A percentile compares a stretch with the other conserved stretches of the same genome.
phyloP scores from a whole-genome alignment of 2,329 filamentous ascomycete genomes.

The Penicillium sp. region DNA sequence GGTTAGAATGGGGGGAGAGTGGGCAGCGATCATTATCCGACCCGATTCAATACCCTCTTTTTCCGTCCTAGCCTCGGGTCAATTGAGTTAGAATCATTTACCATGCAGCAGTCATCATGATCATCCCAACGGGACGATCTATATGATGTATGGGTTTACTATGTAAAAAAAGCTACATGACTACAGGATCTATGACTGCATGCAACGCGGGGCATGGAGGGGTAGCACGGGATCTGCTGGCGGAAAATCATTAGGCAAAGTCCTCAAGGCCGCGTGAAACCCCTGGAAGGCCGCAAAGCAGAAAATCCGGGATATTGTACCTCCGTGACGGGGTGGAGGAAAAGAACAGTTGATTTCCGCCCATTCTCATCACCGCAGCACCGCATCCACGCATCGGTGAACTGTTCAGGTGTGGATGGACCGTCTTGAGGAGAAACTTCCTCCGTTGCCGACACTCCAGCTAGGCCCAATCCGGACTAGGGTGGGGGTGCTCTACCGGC shows the following conservation, averaged over 20 bases:
- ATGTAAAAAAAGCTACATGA: neutral
- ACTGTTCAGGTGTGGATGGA: constrained; percentile 29
- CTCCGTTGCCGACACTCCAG: constrained; percentile 21
- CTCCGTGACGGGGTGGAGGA: neutral
- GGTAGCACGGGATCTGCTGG: constrained; percentile 5
- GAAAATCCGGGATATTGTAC: neutral
- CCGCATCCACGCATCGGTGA: constrained; percentile 29
- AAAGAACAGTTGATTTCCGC: neutral
- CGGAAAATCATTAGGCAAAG: neutral
- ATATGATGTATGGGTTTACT: too few species aligned
- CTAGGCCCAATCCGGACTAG: constrained; percentile 32
- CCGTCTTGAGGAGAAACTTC: constrained; percentile 20
- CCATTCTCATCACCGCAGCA: neutral
- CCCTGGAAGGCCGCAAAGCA: neutral
- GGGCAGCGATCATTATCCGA: constrained; percentile 21
- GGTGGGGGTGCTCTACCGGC: constrained; percentile 33
- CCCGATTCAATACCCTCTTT: constrained; percentile 5
- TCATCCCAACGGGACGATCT: too few species aligned
- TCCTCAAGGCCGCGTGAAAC: too few species aligned
- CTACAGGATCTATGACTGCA: neutral
- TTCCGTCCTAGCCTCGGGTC: neutral
- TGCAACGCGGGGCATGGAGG: constrained; percentile 28
- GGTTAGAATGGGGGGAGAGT: neutral
- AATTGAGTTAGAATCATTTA: too few species aligned
- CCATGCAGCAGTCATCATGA: too few species aligned